Evolutionary conservation across 176 grass and related monocot genomes (phyloP).

Genomic region (Zea mays): Zm-B73-REFERENCE-NAM-5.0 NC_050096.1:296227001-296227500

Average conservation of each 20-base stretch:
- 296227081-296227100: neutral
- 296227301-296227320: neutral
- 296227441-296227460: neutral
- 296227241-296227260: neutral
- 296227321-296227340: neutral
- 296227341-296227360: neutral
- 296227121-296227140: neutral
- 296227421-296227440: neutral
- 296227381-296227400: neutral
- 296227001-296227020: neutral
- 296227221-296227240: neutral
- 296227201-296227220: neutral
- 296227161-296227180: slow-evolving; percentile 19
- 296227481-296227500: neutral
- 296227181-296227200: neutral
- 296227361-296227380: neutral
- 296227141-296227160: neutral
- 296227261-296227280: neutral
- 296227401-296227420: neutral
- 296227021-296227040: neutral
- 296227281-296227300: neutral
- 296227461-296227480: neutral
- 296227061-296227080: too few species aligned
- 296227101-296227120: neutral
- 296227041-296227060: neutral